A percentile compares a stretch with the other conserved stretches of the same genome.
Evolutionary conservation across 1,284 basidiomycete genomes (phyloP).

Genomic region (Pseudozyma hubeiensis): DNA sequence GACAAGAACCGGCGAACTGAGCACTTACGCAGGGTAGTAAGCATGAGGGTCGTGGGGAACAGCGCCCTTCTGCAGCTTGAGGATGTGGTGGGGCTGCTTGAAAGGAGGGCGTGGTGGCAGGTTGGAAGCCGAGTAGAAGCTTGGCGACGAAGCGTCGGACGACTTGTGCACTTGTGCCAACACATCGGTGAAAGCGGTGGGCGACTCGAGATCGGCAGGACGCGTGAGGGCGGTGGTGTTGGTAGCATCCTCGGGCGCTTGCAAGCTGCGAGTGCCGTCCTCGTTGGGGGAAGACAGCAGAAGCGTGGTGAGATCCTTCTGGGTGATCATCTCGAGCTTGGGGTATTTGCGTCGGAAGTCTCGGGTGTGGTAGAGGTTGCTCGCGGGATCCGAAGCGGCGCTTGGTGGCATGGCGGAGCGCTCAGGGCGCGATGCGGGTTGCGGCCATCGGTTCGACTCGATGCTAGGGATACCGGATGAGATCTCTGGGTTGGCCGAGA

Average conservation of each 20-base stretch:
- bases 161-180: conserved; percentile 63
- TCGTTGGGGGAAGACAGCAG: conserved; percentile 82
- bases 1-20: neutral
- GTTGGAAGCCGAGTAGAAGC: conserved; percentile 59
- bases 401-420: conserved; percentile 86
- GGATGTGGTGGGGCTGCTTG: conserved; percentile 61
- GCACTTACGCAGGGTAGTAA: conserved; percentile 64
- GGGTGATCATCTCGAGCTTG: conserved; percentile 73
- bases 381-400: conserved; percentile 70
- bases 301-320: conserved; percentile 74
- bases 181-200: conserved; percentile 67
- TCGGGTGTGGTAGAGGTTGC: conserved; percentile 83
- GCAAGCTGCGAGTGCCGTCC: conserved; percentile 66
- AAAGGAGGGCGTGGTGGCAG: conserved; percentile 66
- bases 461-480: conserved; percentile 86
- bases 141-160: conserved; percentile 28
- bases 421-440: conserved; percentile 86
- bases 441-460: conserved; percentile 82
- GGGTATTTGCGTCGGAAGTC: conserved; percentile 92
- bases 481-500: conserved; percentile 83
- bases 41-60: conserved; percentile 63
- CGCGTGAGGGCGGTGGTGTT: conserved; percentile 60
- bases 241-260: conserved; percentile 55
- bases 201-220: conserved; percentile 61
- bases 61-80: conserved; percentile 66